Percentiles rank a stretch among this genome's conserved stretches.
Evolutionary conservation across 2,329 filamentous ascomycete genomes (phyloP).

Genomic region (Aspergillus glaucus): DNA sequence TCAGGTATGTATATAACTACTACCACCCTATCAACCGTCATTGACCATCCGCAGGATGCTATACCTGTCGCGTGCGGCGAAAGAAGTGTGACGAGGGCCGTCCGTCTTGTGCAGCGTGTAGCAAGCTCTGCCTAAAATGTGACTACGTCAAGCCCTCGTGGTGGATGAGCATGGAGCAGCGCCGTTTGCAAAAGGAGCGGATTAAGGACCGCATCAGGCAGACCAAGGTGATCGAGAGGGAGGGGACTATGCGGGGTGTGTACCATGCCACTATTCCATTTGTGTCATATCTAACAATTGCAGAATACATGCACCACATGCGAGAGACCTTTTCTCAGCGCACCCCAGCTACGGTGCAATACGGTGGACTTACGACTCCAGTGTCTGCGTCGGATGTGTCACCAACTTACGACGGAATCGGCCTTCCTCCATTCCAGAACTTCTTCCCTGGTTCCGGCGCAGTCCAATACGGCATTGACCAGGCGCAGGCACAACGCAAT

Average conservation of each 20-base stretch:
- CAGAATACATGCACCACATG: conserved; percentile 8
- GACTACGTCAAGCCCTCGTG: conserved; percentile 94
- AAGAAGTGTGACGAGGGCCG: conserved; percentile 66
- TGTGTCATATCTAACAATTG: too few species aligned
- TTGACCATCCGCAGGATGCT: conserved; percentile 47
- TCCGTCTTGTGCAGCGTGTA: conserved; percentile 55
- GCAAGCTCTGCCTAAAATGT: conserved; percentile 71
- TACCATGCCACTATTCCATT: background rate
- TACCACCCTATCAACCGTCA: background rate
- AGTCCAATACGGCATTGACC: background rate
- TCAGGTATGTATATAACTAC: conserved; percentile 62
- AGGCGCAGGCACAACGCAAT: background rate
- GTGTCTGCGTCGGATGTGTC: background rate
- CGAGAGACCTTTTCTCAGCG: background rate
- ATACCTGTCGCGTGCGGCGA: conserved; percentile 58
- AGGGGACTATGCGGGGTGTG: conserved; percentile 44
- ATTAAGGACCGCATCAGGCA: conserved; percentile 97
- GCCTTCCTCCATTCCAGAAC: background rate
- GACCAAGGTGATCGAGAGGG: conserved; percentile 87
- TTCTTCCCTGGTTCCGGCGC: background rate
- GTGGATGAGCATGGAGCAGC: conserved; percentile 89
- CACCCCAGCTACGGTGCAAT: background rate
- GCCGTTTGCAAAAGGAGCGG: conserved; percentile 78
- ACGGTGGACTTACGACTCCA: background rate
- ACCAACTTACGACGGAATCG: background rate